phyloP scores from a whole-genome alignment of 768 basidiomycete species.

The Termitomyces sp. region DNA sequence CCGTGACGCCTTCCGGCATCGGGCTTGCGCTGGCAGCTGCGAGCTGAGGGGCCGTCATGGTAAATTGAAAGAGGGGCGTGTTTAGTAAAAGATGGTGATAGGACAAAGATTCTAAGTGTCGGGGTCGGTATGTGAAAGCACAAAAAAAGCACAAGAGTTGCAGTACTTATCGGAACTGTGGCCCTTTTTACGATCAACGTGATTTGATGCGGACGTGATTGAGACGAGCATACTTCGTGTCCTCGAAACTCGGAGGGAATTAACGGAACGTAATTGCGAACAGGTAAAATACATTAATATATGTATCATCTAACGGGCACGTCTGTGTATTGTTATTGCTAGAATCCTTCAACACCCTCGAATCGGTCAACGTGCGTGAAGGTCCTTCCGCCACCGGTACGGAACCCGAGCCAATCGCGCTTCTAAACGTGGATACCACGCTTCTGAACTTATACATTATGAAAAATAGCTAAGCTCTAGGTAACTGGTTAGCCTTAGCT shows the following conservation, averaged over 20 bases:
- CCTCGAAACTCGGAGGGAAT: too few species aligned
- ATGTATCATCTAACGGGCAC: too few species aligned
- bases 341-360: too few species aligned
- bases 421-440: too few species aligned
- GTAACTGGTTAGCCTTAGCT: background rate
- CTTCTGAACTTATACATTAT: too few species aligned
- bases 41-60: background rate
- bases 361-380: too few species aligned
- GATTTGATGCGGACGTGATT: background rate
- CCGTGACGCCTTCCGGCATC: constrained; percentile 54
- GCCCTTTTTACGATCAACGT: background rate
- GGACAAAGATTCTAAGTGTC: background rate
- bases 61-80: background rate
- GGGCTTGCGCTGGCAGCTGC: constrained; percentile 45
- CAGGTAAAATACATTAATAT: too few species aligned
- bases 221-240: too few species aligned
- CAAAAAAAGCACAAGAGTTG: background rate
- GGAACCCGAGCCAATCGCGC: too few species aligned
- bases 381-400: too few species aligned
- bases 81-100: background rate
- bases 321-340: too few species aligned
- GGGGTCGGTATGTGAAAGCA: background rate
- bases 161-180: background rate
- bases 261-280: too few species aligned
- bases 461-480: background rate